A percentile compares a stretch with the other conserved stretches of the same genome.
Evolutionary conservation across 129 eudicot genomes (phyloP).

Genomic region (Scalesia atractyloides): DNA sequence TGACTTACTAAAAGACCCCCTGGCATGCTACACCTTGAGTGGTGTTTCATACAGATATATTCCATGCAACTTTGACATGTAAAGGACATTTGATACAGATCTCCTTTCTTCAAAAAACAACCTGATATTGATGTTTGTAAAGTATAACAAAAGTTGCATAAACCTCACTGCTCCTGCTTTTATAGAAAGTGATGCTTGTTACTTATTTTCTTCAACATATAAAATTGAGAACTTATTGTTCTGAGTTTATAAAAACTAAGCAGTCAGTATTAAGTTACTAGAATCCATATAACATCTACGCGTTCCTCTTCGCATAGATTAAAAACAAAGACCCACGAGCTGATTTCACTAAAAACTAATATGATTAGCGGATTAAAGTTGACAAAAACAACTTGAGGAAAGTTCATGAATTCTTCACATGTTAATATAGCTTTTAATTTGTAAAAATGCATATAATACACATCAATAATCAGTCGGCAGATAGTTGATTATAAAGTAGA

Average conservation of each 20-base stretch:
- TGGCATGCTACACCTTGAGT: conserved; percentile 14
- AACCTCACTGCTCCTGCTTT: conserved; percentile 16
- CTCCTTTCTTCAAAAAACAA: conserved; percentile 21
- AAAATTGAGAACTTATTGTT: background rate
- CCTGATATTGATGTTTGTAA: conserved; percentile 28
- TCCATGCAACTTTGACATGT: conserved; percentile 29
- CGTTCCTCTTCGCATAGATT: background rate
- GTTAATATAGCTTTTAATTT: background rate
- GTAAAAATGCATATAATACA: background rate
- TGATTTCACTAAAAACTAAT: background rate
- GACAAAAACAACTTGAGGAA: background rate
- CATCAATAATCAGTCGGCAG: background rate
- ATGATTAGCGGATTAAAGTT: background rate
- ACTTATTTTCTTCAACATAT: conserved; percentile 15
- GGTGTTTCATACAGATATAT: conserved; percentile 18
- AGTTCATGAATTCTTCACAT: background rate
- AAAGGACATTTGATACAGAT: conserved; percentile 29
- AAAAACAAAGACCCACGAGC: background rate
- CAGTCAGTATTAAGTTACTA: background rate
- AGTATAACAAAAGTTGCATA: conserved; percentile 24
- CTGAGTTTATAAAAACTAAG: background rate
- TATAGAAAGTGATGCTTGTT: conserved; percentile 18
- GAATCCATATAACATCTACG: conserved; percentile 1
- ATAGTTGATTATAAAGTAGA: conserved; percentile 15
- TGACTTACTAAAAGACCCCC: conserved; percentile 8